Percentiles rank a stretch among this genome's conserved stretches.
phyloP scores from a whole-genome alignment of 352 stramenopile genomes.

The Aphanomyces invadans region DNA sequence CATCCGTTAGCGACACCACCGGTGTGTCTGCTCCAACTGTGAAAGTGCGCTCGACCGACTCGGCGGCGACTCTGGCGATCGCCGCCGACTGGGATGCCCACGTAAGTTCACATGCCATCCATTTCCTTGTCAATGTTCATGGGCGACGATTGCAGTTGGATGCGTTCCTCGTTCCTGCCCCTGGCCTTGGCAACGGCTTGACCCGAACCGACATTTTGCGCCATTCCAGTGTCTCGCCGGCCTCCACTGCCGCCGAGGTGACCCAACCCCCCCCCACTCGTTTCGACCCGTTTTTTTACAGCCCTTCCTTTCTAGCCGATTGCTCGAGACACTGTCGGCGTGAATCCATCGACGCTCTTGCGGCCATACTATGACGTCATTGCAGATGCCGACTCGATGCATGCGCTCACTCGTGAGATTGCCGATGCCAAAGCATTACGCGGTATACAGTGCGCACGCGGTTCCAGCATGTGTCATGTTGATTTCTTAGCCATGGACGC shows the following conservation, averaged over 20 bases:
- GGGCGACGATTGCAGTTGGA: conserved; percentile 29
- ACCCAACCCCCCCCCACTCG: neutral
- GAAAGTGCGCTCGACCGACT: conserved; percentile 8
- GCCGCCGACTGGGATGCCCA: conserved; percentile 32
- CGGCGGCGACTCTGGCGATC: conserved; percentile 18
- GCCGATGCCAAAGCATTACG: conserved; percentile 47
- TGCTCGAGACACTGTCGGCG: conserved; percentile 36
- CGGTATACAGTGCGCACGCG: neutral
- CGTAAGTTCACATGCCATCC: conserved; percentile 27
- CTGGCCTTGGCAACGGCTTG: conserved; percentile 47
- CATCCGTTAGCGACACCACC: neutral
- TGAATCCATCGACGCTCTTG: conserved; percentile 48
- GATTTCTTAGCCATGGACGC: conserved; percentile 9
- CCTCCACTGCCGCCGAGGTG: neutral
- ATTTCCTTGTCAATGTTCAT: conserved; percentile 6
- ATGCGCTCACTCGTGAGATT: conserved; percentile 45
- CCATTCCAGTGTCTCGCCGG: neutral
- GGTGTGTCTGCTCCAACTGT: conserved; percentile 22
- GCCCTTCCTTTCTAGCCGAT: conserved; percentile 11
- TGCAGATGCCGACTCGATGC: conserved; percentile 40
- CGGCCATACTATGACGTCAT: conserved; percentile 63
- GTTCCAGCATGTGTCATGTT: too few species aligned
- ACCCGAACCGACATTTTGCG: conserved; percentile 37
- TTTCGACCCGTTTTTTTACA: too few species aligned
- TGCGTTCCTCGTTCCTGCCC: conserved; percentile 42